phyloP scores from a whole-genome alignment of 2,329 filamentous ascomycete species.

The Pyricularia pennisetigena region DNA sequence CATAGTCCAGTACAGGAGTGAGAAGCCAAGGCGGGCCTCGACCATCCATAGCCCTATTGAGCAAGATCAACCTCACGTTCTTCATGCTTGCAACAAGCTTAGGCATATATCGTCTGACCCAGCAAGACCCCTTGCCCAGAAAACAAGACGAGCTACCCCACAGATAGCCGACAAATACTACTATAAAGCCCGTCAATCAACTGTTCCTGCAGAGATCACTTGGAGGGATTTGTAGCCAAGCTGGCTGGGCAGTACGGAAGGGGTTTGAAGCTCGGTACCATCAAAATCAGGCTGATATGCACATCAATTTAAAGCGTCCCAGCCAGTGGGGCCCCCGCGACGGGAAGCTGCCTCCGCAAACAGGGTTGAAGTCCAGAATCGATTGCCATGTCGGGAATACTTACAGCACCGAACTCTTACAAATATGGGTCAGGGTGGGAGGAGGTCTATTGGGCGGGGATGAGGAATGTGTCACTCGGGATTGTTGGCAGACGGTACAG shows the following conservation, averaged over 20 bases:
- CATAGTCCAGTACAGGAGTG: neutral
- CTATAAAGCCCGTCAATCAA: neutral
- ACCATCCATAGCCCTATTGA: neutral
- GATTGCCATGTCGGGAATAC: neutral
- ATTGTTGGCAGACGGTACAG: neutral
- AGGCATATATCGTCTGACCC: neutral
- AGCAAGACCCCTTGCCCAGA: neutral
- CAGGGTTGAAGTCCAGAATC: neutral
- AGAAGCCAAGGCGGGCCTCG: neutral
- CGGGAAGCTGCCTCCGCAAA: constrained; percentile 4
- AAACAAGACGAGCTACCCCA: neutral
- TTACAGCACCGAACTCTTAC: neutral
- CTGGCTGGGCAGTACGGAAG: neutral
- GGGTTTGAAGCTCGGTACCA: neutral
- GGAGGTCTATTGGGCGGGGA: neutral
- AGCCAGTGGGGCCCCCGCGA: neutral
- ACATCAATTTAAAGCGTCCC: neutral
- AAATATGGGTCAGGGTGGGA: neutral
- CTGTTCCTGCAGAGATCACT: neutral
- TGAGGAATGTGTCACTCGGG: neutral
- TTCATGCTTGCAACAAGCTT: neutral
- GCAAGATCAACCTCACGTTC: neutral
- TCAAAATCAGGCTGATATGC: constrained; percentile 5
- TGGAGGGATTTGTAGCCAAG: neutral
- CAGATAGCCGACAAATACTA: neutral